Evolutionary conservation across 768 basidiomycete genomes (phyloP).

Genomic region (Daedaleopsis nitida): DNA sequence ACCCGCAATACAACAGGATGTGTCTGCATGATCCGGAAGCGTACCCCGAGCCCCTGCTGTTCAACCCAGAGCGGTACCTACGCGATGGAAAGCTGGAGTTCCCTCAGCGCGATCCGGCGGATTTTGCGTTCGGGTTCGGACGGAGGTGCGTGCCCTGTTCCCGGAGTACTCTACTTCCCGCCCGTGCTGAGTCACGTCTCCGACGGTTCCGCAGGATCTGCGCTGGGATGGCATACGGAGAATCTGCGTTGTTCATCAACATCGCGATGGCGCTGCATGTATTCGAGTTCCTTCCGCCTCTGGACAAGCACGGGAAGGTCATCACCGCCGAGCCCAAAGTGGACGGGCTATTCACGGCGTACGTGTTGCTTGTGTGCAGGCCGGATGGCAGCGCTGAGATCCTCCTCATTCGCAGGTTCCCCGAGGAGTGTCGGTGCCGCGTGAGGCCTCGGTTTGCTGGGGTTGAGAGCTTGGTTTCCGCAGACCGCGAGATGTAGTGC

Average conservation of each 20-base stretch:
- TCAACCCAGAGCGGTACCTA: conserved; percentile 11
- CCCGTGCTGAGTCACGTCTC: neutral
- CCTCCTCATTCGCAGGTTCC: no score
- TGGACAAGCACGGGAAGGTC: conserved; percentile 3
- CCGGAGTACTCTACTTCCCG: neutral
- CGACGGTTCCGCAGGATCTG: neutral
- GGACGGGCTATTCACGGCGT: neutral
- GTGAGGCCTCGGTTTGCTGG: no score
- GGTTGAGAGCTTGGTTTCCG: no score
- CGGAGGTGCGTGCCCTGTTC: conserved; percentile 3
- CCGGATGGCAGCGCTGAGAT: no score
- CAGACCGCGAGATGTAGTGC: no score
- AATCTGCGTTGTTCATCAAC: conserved; percentile 7
- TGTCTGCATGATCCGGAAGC: conserved; percentile 3
- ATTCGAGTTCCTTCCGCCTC: neutral
- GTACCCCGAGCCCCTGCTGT: conserved; percentile 9
- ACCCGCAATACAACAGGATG: neutral
- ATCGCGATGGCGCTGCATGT: conserved; percentile 9
- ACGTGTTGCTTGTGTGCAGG: neutral
- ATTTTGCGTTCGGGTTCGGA: conserved; percentile 15
- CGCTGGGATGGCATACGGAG: conserved; percentile 8
- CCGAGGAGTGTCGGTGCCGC: no score
- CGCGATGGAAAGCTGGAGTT: neutral
- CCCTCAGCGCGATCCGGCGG: conserved; percentile 5
- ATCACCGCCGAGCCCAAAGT: neutral